These are phyloP conservation scores for Echria macrotheca DNA, from an alignment of 495 filamentous ascomycete species.

Conservation along the genomic window DNA sequence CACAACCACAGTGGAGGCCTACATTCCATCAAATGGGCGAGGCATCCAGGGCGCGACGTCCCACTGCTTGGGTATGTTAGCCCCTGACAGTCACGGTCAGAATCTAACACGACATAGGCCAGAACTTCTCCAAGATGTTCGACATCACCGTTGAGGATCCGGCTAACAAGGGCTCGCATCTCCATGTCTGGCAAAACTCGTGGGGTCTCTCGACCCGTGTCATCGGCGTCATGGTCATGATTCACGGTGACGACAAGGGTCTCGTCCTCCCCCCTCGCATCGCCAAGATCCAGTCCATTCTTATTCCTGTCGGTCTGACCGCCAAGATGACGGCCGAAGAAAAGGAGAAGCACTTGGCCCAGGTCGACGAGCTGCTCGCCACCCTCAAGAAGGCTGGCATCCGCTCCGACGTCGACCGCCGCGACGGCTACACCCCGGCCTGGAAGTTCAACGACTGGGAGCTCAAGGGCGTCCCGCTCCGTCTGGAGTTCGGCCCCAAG, in stretches of 20 bases:
- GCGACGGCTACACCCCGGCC: constrained; percentile 84
- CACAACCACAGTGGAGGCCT: constrained; percentile 92
- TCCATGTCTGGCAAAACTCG: constrained; percentile 95
- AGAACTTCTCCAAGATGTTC: constrained; percentile 99
- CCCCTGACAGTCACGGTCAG: no score
- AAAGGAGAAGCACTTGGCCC: constrained; percentile 60
- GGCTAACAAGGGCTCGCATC: constrained; percentile 43
- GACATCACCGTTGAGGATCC: constrained; percentile 95
- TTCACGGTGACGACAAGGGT: constrained; percentile 90
- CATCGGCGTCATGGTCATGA: constrained; percentile 97
- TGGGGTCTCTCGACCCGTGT: constrained; percentile 96
- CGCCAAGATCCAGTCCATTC: constrained; percentile 74
- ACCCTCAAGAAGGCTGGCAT: constrained; percentile 61
- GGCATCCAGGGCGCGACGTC: constrained; percentile 95
- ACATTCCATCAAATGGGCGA: constrained; percentile 87
- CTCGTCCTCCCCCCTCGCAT: constrained; percentile 85
- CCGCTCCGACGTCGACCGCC: constrained; percentile 66
- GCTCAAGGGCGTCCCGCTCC: constrained; percentile 85
- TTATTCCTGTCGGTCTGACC: constrained; percentile 92
- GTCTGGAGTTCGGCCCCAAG: constrained; percentile 92
- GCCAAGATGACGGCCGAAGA: constrained; percentile 77
- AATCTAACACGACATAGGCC: no score
- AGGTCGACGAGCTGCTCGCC: constrained; percentile 60
- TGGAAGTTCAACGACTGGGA: constrained; percentile 99
- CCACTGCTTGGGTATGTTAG: constrained; percentile 84